These are phyloP conservation scores for Leishmania mexicana DNA, from an alignment of 208 protist species.

Conservation along the genomic window DNA sequence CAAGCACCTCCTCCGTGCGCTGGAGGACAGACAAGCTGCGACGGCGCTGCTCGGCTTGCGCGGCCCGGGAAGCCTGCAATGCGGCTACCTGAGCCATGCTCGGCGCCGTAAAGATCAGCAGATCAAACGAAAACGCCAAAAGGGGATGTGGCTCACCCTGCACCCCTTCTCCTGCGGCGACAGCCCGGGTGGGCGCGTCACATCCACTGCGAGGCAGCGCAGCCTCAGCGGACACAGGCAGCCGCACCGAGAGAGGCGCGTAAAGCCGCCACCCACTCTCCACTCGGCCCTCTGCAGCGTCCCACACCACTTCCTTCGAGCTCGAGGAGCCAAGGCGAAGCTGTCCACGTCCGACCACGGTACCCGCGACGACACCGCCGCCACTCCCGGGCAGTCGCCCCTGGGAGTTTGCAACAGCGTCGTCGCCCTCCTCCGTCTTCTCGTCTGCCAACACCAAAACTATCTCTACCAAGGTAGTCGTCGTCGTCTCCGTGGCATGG, in stretches of 20 bases:
- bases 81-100: slow-evolving; percentile 24
- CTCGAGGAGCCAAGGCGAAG: slow-evolving; percentile 3
- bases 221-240: slow-evolving; percentile 10
- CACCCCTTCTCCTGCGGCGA: neutral
- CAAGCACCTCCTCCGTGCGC: slow-evolving; percentile 7
- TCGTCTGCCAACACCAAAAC: slow-evolving; percentile 5
- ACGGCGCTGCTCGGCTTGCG: slow-evolving; percentile 1
- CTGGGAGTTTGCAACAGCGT: neutral
- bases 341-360: slow-evolving; percentile 8
- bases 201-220: neutral
- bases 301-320: slow-evolving; percentile 9
- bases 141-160: neutral
- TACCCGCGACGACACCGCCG: neutral
- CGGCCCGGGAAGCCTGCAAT: slow-evolving; percentile 6
- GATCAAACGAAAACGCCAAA: slow-evolving; percentile 2
- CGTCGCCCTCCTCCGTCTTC: neutral
- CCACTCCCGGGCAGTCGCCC: neutral
- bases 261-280: slow-evolving; percentile 27
- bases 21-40: slow-evolving; percentile 11
- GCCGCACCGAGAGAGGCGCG: slow-evolving; percentile 8
- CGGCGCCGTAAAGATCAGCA: slow-evolving; percentile 22
- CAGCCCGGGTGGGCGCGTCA: neutral
- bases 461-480: slow-evolving; percentile 8
- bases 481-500: neutral
- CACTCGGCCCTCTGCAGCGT: slow-evolving; percentile 11